phyloP scores from a whole-genome alignment of 257 asterid genomes.

The Solanum etuberosum region DNA sequence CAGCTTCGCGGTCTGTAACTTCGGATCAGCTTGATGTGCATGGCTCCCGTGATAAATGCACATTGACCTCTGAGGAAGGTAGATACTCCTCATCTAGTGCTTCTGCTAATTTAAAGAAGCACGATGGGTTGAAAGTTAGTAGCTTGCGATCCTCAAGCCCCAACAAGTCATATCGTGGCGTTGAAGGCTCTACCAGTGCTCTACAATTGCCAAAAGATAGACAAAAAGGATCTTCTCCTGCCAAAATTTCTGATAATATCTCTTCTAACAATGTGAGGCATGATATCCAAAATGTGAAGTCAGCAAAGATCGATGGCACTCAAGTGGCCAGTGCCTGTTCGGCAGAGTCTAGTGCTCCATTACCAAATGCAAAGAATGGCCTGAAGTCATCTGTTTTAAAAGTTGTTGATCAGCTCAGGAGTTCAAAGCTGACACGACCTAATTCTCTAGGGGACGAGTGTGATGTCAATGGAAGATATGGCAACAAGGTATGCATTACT shows the following conservation, averaged over 20 bases:
- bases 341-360: conserved; percentile 5
- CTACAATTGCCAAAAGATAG: conserved; percentile 15
- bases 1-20: conserved; percentile 9
- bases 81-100: conserved; percentile 6
- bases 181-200: conserved; percentile 11
- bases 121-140: conserved; percentile 14
- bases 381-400: conserved; percentile 25
- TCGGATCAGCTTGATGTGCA: conserved; percentile 3
- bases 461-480: conserved; percentile 32
- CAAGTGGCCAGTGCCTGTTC: conserved; percentile 15
- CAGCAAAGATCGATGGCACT: conserved; percentile 13
- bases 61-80: conserved; percentile 7
- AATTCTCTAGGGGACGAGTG: conserved; percentile 21
- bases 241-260: conserved; percentile 16
- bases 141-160: conserved; percentile 9
- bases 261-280: conserved; percentile 19
- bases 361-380: conserved; percentile 18
- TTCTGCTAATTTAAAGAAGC: conserved; percentile 2
- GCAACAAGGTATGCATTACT: conserved; percentile 11
- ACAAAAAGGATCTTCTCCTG: conserved; percentile 14
- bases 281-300: conserved; percentile 11
- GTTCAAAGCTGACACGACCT: conserved; percentile 20
- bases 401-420: conserved; percentile 36
- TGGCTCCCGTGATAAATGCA: neutral
- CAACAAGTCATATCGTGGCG: conserved; percentile 7